phyloP scores from a whole-genome alignment of 2,329 filamentous ascomycete genomes.

The Xylariales sp. region DNA sequence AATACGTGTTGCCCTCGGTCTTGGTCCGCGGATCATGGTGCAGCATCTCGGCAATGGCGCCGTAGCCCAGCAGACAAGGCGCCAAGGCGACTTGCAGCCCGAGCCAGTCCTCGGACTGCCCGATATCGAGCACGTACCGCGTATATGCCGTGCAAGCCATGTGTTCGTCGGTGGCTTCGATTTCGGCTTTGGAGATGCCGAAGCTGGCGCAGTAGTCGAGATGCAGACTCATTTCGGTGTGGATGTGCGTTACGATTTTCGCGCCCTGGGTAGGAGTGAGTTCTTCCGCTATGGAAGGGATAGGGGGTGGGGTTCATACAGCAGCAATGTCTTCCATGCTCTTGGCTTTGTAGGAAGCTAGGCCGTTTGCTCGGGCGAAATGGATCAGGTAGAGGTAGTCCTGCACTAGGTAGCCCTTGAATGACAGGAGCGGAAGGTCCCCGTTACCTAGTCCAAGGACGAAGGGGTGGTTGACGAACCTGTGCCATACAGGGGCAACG shows the following conservation, averaged over 20 bases:
- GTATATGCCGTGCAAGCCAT: conserved; percentile 67
- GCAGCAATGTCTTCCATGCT: conserved; percentile 67
- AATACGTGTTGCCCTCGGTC: conserved; percentile 68
- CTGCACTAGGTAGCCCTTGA: conserved; percentile 86
- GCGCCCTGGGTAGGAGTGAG: too few relatives aligned
- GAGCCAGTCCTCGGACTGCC: conserved; percentile 82
- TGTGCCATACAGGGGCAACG: conserved; percentile 68
- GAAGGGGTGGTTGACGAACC: conserved; percentile 78
- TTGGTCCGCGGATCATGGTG: conserved; percentile 56
- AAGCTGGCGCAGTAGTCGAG: conserved; percentile 78
- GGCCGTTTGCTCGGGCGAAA: conserved; percentile 79
- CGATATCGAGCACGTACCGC: conserved; percentile 81
- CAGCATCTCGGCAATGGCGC: conserved; percentile 69
- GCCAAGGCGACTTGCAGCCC: conserved; percentile 80
- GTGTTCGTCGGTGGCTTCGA: conserved; percentile 69
- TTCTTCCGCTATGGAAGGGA: too few relatives aligned
- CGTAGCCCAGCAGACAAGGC: conserved; percentile 88
- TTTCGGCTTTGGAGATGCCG: conserved; percentile 67
- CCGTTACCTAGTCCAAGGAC: conserved; percentile 72
- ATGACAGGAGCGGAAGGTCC: conserved; percentile 67
- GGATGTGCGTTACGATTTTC: conserved; percentile 70
- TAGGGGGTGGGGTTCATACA: conserved; percentile 42
- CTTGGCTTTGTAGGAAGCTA: conserved; percentile 81
- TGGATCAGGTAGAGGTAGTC: conserved; percentile 92
- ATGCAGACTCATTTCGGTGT: conserved; percentile 76